These are phyloP conservation scores for Trametes cingulata DNA, from an alignment of 768 basidiomycete genomes.

Conservation along the genomic window DNA sequence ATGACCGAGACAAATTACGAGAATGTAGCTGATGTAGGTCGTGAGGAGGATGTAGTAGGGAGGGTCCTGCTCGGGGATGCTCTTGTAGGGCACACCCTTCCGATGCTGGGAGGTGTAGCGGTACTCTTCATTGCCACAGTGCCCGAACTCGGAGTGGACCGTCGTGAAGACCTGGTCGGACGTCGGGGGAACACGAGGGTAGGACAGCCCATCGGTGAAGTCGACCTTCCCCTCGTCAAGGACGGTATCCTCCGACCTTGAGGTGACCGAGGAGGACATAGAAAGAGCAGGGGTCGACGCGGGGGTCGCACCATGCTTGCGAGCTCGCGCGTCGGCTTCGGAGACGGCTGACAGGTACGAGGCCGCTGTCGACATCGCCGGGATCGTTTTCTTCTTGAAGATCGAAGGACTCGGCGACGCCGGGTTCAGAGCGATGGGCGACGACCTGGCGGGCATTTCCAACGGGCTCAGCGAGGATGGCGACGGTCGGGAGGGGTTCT, in stretches of 20 bases:
- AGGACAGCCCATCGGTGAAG: conserved; percentile 52
- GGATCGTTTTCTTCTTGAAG: conserved; percentile 51
- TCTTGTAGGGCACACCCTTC: conserved; percentile 46
- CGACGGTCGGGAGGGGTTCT: conserved; percentile 3
- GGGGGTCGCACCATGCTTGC: conserved; percentile 48
- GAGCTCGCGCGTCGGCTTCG: conserved; percentile 67
- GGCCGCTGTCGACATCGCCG: conserved; percentile 52
- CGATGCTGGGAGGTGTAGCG: conserved; percentile 68
- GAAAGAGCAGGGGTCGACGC: conserved; percentile 73
- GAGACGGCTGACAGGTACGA: conserved; percentile 63
- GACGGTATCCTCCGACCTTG: conserved; percentile 67
- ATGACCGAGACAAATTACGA: conserved; percentile 91
- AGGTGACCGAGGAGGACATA: conserved; percentile 69
- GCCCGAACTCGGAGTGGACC: conserved; percentile 90
- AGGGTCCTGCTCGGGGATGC: conserved; percentile 76
- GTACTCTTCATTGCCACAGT: conserved; percentile 76
- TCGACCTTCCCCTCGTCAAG: conserved; percentile 53
- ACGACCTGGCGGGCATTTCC: conserved; percentile 41
- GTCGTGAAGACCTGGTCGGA: conserved; percentile 79
- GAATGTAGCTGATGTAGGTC: conserved; percentile 91
- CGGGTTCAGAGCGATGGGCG: conserved; percentile 65
- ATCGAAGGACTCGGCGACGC: conserved; percentile 54
- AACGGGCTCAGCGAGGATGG: conserved; percentile 8
- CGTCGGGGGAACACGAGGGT: conserved; percentile 69
- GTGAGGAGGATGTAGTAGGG: conserved; percentile 90